Base-by-base conservation (phyloP, 495 filamentous ascomycete genomes). In the Pyrenula massariospora region DNA sequence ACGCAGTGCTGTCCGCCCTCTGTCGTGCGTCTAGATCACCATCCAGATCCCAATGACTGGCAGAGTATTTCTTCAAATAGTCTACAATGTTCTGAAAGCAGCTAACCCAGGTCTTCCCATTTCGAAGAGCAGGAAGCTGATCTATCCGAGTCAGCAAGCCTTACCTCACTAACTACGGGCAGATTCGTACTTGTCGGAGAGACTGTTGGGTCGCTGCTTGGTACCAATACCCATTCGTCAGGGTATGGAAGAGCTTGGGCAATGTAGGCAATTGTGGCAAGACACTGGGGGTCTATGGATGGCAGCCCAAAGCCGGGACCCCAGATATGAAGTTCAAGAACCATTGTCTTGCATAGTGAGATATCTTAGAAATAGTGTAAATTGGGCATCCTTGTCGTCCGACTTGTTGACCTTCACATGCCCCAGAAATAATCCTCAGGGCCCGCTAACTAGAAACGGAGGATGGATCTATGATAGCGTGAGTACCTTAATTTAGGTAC, bases 241-340 rank as follows among this genome's bases (percentile, higher is more conserved):
- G 8, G 5, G 59, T 69, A 67, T 23, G 79, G 78, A 10, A 86
- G 65, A 52, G 74, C 71, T 56, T 81, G 68, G 11, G 79, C 75
- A 31, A 90, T 74, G 63, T 86, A 91, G 42, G 88, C 79, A 56
- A 92, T 83, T 47, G 84, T 73, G 12, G 88, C 86, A 49, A 91
- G 79, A 60, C 87, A 96, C 77, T 94, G 87, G 53, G 93, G 77
- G 57, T 96, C 91, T 58, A 96, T 85, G 54, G 92, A 96, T 10
- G 92, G 87, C 47, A 96, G 80, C 24, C 76, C 77, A 68, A 94
- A 94, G 36, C 86, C 91, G 25, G 90, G 88, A 48, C 93, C 91
- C 88, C 89, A 96, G 59, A 96, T 80, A 67, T 95, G 87, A 47
- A 97, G 81, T 77, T 91, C 83, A 12, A 95, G 73, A 58, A 83